phyloP scores from a whole-genome alignment of 2,329 filamentous ascomycete species.

The Arthrobotrys megalospora region DNA sequence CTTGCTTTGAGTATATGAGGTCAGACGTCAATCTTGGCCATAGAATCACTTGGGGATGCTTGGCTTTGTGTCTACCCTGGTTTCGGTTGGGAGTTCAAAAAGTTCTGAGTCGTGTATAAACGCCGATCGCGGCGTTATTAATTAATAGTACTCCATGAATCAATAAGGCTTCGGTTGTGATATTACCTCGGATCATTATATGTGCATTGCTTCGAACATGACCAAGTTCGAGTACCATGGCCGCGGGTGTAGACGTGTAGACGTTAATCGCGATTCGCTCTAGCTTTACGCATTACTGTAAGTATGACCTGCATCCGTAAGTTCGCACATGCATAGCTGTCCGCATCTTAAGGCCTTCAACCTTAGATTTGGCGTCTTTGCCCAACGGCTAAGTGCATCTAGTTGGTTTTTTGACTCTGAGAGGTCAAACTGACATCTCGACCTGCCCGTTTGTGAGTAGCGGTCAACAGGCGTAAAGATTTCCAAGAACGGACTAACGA shows the following conservation, averaged over 20 bases:
- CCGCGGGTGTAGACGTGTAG: slow-evolving; percentile 18
- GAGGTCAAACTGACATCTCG: slow-evolving; percentile 36
- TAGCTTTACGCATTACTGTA: slow-evolving; percentile 3
- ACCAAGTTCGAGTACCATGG: slow-evolving; percentile 22
- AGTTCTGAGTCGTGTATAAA: slow-evolving; percentile 1
- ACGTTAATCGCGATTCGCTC: slow-evolving; percentile 14
- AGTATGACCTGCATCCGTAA: slow-evolving; percentile 21
- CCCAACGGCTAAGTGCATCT: background rate
- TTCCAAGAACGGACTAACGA: background rate
- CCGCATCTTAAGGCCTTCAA: slow-evolving; percentile 19
- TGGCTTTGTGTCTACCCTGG: background rate
- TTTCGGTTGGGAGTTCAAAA: background rate
- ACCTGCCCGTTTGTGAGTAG: slow-evolving; percentile 32
- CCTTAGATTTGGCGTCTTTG: background rate
- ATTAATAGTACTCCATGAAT: background rate
- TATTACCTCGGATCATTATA: background rate
- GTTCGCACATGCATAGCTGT: slow-evolving; percentile 5
- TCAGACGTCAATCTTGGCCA: background rate
- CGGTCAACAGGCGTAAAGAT: background rate
- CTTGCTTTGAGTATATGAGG: no score
- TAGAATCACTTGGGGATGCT: background rate
- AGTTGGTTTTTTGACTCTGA: slow-evolving; percentile 16
- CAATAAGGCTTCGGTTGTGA: background rate
- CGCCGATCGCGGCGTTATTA: slow-evolving; percentile 4
- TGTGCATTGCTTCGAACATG: background rate